Conservation (phyloP, 2,329 filamentous ascomycete species). For the Calonectria ilicicola region DNA sequence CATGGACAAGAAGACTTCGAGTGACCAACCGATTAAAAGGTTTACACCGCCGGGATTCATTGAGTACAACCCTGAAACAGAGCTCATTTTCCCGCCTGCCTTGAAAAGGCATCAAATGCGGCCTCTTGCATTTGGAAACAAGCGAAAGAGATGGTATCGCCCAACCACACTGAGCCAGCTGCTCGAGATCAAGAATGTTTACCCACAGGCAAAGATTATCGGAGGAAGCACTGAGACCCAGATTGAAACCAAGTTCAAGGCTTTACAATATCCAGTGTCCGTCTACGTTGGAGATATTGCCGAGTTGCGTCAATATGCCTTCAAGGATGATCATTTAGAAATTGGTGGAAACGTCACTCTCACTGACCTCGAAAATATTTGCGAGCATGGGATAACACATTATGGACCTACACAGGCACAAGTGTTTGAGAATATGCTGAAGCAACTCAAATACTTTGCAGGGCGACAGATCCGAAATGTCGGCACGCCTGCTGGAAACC, state of each 20-base stretch:
- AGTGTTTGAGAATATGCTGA: slow-evolving; percentile 90
- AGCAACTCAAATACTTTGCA: slow-evolving; percentile 95
- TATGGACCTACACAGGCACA: slow-evolving; percentile 81
- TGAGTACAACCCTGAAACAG: slow-evolving; percentile 91
- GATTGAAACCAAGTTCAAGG: slow-evolving; percentile 99
- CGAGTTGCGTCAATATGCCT: slow-evolving; percentile 84
- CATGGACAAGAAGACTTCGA: slow-evolving; percentile 67
- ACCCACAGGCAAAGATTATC: slow-evolving; percentile 92
- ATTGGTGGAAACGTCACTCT: slow-evolving; percentile 93
- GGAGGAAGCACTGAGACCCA: slow-evolving; percentile 97
- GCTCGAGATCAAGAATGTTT: slow-evolving; percentile 88
- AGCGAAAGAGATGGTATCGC: slow-evolving; percentile 92
- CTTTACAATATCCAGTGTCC: slow-evolving; percentile 87
- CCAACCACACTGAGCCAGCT: slow-evolving; percentile 89
- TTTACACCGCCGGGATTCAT: slow-evolving; percentile 94
- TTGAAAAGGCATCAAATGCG: slow-evolving; percentile 86
- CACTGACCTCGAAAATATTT: slow-evolving; percentile 90
- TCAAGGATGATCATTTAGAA: slow-evolving; percentile 86
- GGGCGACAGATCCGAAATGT: slow-evolving; percentile 97
- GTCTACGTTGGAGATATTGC: slow-evolving; percentile 95
- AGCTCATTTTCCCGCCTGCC: slow-evolving; percentile 92
- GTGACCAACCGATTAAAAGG: slow-evolving; percentile 68
- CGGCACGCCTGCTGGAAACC: slow-evolving; percentile 94
- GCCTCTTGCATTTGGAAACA: slow-evolving; percentile 91
- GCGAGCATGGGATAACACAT: slow-evolving; percentile 80